Percentiles rank a stretch among this genome's conserved stretches.
Conservation (phyloP, 2,329 filamentous ascomycete species). For the Trichophyton mentagrophytes region DNA sequence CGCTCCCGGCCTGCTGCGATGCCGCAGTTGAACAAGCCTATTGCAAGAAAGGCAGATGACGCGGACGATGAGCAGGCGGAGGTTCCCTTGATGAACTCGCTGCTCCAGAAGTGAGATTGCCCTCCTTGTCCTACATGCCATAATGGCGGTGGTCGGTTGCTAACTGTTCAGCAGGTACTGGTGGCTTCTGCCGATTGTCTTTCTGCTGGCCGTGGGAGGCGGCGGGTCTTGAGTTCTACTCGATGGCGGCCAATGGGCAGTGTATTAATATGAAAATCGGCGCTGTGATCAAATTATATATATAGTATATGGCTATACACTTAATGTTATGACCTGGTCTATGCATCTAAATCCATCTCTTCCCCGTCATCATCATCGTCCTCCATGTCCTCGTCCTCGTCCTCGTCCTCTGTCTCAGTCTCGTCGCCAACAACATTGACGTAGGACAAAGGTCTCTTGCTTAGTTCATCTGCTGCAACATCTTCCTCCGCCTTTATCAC, state of each 20-base stretch:
- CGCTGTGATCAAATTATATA: not conserved
- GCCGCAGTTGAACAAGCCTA: conserved; percentile 30
- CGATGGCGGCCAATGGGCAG: not conserved
- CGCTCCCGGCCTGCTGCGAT: conserved; percentile 21
- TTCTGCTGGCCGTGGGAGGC: conserved; percentile 31
- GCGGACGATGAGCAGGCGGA: conserved; percentile 27
- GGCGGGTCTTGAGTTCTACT: conserved; percentile 17
- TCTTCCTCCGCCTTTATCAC: conserved; percentile 8
- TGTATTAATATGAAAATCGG: not conserved
- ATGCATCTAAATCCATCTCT: conserved; percentile 5
- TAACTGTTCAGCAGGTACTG: conserved; percentile 28
- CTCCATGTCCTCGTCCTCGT: not conserved
- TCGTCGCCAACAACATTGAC: not conserved
- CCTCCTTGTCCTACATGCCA: not conserved
- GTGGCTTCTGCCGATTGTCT: conserved; percentile 34
- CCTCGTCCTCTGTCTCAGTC: not conserved
- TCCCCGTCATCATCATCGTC: not conserved
- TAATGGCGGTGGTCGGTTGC: not conserved
- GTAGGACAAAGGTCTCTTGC: not conserved
- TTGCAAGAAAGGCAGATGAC: conserved; percentile 27
- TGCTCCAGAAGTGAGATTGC: conserved; percentile 26
- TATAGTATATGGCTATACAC: not conserved
- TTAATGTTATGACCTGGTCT: not conserved
- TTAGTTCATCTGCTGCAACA: not conserved
- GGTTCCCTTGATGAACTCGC: conserved; percentile 26